These are phyloP conservation scores for Rauvolfia tetraphylla DNA, from an alignment of 257 asterid species.

Conservation along the genomic window DNA sequence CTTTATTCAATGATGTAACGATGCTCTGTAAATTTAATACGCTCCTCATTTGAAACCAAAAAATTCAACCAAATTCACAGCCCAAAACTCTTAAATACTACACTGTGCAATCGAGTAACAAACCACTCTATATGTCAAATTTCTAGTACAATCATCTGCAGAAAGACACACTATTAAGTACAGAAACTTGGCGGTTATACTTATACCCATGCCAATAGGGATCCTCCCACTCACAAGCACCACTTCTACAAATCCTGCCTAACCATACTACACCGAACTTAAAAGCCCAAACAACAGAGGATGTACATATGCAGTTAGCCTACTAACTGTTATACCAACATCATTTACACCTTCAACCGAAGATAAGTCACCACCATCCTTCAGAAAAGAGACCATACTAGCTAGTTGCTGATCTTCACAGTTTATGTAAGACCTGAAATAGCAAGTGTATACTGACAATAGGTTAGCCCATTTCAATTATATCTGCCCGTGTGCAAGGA, in stretches of 20 bases:
- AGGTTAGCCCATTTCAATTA: not conserved
- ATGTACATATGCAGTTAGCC: slow-evolving; percentile 14
- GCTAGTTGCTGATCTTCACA: slow-evolving; percentile 1
- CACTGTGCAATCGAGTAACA: not conserved
- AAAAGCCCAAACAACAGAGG: not conserved
- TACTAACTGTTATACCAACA: not conserved
- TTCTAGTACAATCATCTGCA: not conserved
- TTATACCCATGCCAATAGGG: not conserved
- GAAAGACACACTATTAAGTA: not conserved
- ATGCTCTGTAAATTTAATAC: too few species aligned
- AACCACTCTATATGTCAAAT: not conserved
- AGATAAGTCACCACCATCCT: not conserved
- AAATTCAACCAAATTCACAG: not conserved
- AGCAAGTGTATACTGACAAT: not conserved
- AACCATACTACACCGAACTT: not conserved
- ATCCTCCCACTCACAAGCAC: not conserved
- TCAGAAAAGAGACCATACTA: not conserved
- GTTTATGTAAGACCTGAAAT: slow-evolving; percentile 5
- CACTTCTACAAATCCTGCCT: not conserved
- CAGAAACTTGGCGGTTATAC: not conserved
- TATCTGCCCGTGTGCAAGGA: not conserved
- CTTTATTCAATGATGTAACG: too few species aligned
- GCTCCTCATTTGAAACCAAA: too few species aligned
- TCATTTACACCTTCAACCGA: slow-evolving; percentile 8
- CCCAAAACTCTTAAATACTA: too few species aligned